A percentile compares a stretch with the other conserved stretches of the same genome.
These are phyloP conservation scores for Hordeum pubiflorum DNA, from an alignment of 202 grass and related monocot species.

Conservation along the genomic window DNA sequence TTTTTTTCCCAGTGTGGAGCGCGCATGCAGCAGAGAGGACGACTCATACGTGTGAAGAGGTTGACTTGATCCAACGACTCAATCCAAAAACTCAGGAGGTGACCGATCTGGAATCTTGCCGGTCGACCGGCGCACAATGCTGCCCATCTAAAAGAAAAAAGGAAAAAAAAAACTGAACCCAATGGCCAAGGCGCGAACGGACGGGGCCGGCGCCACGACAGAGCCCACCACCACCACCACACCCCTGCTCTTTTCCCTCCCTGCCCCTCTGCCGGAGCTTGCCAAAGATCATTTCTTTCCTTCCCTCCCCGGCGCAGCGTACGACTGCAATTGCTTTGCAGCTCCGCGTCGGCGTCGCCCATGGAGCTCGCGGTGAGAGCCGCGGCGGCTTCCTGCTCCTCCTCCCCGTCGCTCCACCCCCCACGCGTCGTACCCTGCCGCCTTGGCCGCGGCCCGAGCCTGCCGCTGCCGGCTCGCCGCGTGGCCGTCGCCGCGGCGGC, in stretches of 20 bases:
- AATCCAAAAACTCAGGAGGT: too few species aligned
- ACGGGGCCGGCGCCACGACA: background rate
- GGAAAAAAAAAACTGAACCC: too few species aligned
- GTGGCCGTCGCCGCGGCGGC: background rate
- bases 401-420: background rate
- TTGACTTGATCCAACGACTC: too few species aligned
- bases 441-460: background rate
- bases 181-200: background rate
- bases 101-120: too few species aligned
- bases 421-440: background rate
- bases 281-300: background rate
- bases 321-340: background rate
- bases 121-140: too few species aligned
- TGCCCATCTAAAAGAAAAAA: too few species aligned
- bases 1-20: too few species aligned
- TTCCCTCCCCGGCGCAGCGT: background rate
- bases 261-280: background rate
- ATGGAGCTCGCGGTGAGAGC: background rate
- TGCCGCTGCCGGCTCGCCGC: background rate
- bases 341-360: background rate
- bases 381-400: background rate
- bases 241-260: background rate
- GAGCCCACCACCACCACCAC: background rate
- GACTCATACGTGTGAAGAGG: too few species aligned
- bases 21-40: too few species aligned